A percentile compares a stretch with the other conserved stretches of the same genome.
Evolutionary conservation across 177 flowering plant species (phyloP).

Genomic region (Vitis hybrid): DNA sequence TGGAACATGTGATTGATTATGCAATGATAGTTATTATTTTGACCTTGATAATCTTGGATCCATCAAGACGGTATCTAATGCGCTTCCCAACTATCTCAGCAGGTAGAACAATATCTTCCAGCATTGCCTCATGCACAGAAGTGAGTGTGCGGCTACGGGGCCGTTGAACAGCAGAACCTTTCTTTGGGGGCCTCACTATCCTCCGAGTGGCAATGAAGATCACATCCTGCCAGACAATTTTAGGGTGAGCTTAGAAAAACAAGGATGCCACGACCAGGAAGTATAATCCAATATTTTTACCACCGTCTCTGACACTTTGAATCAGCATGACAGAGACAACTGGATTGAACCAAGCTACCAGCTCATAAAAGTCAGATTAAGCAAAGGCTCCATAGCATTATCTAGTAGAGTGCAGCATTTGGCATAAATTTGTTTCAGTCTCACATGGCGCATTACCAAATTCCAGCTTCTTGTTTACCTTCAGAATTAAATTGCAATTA

Average conservation of each 20-base stretch:
- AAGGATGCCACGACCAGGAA: background rate
- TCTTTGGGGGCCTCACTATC: conserved; percentile 90
- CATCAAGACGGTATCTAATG: conserved; percentile 74
- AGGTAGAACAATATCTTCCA: conserved; percentile 83
- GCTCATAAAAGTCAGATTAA: no score
- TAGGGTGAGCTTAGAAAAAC: background rate
- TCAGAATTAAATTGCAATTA: background rate
- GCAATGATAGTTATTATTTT: background rate
- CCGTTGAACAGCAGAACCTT: conserved; percentile 82
- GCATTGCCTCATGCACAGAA: conserved; percentile 83
- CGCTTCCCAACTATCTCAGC: conserved; percentile 97
- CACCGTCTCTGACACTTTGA: no score
- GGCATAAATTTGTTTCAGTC: no score
- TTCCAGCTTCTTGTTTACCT: background rate
- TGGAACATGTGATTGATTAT: background rate
- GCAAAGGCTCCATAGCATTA: no score
- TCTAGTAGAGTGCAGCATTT: no score
- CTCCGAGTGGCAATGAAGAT: conserved; percentile 77
- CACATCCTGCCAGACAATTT: conserved; percentile 53
- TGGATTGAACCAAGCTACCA: no score
- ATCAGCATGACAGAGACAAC: no score
- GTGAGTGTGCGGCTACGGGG: conserved; percentile 87
- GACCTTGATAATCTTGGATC: conserved; percentile 89
- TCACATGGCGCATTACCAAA: background rate
- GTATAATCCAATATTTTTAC: background rate